Percentiles rank a stretch among this genome's conserved stretches.
These are phyloP conservation scores for Alternaria postmessia DNA, from an alignment of 2,329 filamentous ascomycete genomes.

Conservation along the genomic window DNA sequence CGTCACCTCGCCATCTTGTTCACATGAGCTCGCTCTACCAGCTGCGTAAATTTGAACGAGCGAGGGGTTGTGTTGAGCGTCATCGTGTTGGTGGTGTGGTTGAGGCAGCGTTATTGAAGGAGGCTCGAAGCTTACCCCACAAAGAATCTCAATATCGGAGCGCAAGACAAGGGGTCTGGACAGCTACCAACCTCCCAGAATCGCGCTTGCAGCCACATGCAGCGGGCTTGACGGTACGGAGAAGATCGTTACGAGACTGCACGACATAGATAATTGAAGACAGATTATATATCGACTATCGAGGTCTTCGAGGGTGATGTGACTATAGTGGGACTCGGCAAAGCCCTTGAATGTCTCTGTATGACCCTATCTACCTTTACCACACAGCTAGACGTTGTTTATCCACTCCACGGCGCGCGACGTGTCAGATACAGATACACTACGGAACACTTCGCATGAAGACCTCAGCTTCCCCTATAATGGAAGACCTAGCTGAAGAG, in stretches of 20 bases:
- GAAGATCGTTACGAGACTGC: background rate
- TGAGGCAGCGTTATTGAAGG: constrained; percentile 5
- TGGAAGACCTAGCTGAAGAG: constrained; percentile 2
- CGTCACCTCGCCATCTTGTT: background rate
- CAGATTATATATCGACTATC: background rate
- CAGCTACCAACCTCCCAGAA: constrained; percentile 6
- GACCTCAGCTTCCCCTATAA: background rate
- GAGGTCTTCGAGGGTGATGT: background rate
- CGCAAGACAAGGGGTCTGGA: constrained; percentile 2
- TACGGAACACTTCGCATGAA: background rate
- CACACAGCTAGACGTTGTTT: constrained; percentile 7
- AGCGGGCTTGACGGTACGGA: background rate
- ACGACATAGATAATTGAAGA: background rate
- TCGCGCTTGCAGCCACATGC: constrained; percentile 5
- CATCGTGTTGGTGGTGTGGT: constrained; percentile 10
- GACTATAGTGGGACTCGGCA: constrained; percentile 2
- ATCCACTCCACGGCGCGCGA: constrained; percentile 9
- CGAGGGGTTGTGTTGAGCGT: constrained; percentile 1
- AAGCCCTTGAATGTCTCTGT: constrained; percentile 1
- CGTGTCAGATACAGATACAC: background rate
- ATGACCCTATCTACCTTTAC: constrained; percentile 10
- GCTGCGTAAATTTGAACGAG: background rate
- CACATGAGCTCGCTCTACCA: background rate
- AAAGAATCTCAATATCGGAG: constrained; percentile 6
- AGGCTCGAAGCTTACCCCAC: constrained; percentile 18